Evolutionary conservation across 495 filamentous ascomycete species (phyloP).

Genomic region (Lasiosphaeria hispida): DNA sequence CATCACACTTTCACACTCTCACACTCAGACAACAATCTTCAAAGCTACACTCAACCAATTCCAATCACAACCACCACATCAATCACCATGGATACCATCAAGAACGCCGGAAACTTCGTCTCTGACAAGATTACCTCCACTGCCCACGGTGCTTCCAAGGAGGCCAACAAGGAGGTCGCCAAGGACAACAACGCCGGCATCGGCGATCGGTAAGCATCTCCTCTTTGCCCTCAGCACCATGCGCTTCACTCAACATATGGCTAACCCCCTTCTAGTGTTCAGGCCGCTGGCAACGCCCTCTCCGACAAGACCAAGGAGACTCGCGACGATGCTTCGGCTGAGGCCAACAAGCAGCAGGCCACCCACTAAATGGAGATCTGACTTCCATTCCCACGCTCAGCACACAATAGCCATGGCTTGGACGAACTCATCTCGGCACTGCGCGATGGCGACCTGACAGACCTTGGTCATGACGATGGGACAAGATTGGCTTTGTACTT

Average conservation of each 20-base stretch:
- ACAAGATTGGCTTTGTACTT: too few relatives aligned
- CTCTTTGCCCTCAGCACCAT: background rate
- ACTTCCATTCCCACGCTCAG: background rate
- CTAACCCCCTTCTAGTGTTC: constrained; percentile 37
- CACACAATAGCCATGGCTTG: too few relatives aligned
- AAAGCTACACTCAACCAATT: constrained; percentile 35
- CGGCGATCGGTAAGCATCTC: constrained; percentile 47
- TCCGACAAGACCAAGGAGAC: constrained; percentile 57
- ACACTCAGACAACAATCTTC: constrained; percentile 7
- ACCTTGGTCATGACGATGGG: too few relatives aligned
- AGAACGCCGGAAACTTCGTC: constrained; percentile 61
- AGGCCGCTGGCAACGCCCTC: constrained; percentile 55
- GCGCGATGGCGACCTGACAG: too few relatives aligned
- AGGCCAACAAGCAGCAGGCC: constrained; percentile 56
- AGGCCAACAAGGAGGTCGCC: constrained; percentile 64
- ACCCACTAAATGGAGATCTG: constrained; percentile 48
- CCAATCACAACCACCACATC: constrained; percentile 30
- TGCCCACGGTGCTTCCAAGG: constrained; percentile 53
- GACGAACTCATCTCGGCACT: too few relatives aligned
- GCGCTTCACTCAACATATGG: background rate
- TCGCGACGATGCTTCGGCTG: constrained; percentile 53
- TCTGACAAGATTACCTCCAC: constrained; percentile 52
- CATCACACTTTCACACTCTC: constrained; percentile 23
- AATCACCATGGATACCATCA: constrained; percentile 56
- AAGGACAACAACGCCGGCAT: constrained; percentile 55